phyloP scores from a whole-genome alignment of 768 basidiomycete species.

The Thelephora aurantiotincta region DNA sequence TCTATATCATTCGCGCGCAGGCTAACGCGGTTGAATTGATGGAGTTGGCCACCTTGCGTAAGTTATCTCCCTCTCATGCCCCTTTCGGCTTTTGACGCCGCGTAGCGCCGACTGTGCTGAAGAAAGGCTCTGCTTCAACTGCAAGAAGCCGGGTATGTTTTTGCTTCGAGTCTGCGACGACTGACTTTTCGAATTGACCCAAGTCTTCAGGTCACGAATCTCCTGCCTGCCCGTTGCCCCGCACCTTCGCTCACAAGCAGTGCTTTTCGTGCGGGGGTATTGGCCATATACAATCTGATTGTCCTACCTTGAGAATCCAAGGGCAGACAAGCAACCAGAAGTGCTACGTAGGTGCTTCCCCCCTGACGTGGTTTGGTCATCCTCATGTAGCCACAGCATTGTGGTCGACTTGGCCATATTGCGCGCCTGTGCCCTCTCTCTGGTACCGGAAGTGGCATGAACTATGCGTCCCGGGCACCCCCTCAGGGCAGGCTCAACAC shows the following conservation, averaged over 20 bases:
- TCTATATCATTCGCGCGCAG: conserved; percentile 6
- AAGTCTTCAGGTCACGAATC: conserved; percentile 87
- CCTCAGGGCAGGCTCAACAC: conserved; percentile 71
- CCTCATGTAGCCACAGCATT: conserved; percentile 33
- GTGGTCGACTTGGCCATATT: conserved; percentile 73
- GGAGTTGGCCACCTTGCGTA: conserved; percentile 89
- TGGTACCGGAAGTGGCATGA: conserved; percentile 23
- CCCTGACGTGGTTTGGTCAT: neutral
- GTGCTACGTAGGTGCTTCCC: conserved; percentile 54
- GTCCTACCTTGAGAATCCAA: conserved; percentile 65
- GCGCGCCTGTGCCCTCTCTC: conserved; percentile 60
- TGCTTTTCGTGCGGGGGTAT: conserved; percentile 91
- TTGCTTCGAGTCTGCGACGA: neutral
- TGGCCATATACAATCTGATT: conserved; percentile 82
- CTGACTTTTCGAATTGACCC: neutral
- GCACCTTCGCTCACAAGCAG: conserved; percentile 74
- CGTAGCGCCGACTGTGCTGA: conserved; percentile 18
- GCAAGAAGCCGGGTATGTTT: conserved; percentile 16
- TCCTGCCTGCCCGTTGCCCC: conserved; percentile 73
- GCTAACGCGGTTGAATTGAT: conserved; percentile 7
- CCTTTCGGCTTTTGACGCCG: neutral
- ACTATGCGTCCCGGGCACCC: conserved; percentile 53
- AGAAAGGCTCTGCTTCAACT: conserved; percentile 87
- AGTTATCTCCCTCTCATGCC: conserved; percentile 14
- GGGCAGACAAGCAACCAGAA: conserved; percentile 43